Evolutionary conservation across 768 basidiomycete genomes (phyloP).

Genomic region (Symmetrospora coprosmae): DNA sequence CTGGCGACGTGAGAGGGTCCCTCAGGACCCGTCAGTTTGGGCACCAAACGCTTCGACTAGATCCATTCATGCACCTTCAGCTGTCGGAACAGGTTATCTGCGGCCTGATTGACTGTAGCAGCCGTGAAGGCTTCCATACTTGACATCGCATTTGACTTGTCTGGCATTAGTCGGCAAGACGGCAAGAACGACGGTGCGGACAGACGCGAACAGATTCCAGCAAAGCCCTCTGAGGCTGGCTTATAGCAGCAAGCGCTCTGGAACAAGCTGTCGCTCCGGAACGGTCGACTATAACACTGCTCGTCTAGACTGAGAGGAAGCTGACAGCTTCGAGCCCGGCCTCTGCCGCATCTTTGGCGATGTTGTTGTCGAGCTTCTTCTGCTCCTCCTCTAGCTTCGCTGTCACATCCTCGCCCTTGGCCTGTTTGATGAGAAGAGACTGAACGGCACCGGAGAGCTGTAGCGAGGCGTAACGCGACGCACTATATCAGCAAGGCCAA

Average conservation of each 20-base stretch:
- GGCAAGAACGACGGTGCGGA: too few species aligned
- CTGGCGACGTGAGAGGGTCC: not conserved
- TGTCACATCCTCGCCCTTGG: not conserved
- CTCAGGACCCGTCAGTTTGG: not conserved
- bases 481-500: too few species aligned
- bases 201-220: too few species aligned
- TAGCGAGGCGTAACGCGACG: too few species aligned
- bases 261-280: too few species aligned
- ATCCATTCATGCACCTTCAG: not conserved
- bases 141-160: too few species aligned
- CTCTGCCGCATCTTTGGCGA: not conserved
- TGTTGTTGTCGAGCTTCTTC: not conserved
- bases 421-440: not conserved
- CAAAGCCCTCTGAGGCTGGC: too few species aligned
- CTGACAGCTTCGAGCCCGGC: not conserved
- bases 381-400: not conserved
- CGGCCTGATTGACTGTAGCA: conserved; percentile 13
- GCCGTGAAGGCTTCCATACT: conserved; percentile 2
- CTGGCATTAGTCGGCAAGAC: too few species aligned
- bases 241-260: too few species aligned
- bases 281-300: not conserved
- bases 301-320: not conserved
- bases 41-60: not conserved
- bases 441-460: not conserved
- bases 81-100: conserved; percentile 12